phyloP scores from a whole-genome alignment of 148 eudicot genomes.

The Chenopodium suecicum region DNA sequence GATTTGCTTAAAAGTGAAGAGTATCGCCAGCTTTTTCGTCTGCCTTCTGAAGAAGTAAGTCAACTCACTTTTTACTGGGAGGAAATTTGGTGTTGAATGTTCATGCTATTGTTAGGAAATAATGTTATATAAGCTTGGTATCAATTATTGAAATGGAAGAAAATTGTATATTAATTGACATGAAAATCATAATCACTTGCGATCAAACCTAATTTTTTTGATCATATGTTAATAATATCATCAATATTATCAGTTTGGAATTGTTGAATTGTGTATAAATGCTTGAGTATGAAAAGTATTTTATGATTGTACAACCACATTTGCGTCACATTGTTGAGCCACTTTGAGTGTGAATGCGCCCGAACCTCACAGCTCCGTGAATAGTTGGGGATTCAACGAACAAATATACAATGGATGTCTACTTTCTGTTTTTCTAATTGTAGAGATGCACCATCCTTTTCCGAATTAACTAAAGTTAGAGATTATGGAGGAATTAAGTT shows the following conservation, averaged over 20 bases:
- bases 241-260: no score
- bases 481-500: background rate
- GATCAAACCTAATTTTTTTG: background rate
- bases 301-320: background rate
- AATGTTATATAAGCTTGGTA: background rate
- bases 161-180: background rate
- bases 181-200: background rate
- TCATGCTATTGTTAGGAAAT: background rate
- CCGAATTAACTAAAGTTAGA: background rate
- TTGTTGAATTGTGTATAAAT: background rate
- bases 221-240: background rate
- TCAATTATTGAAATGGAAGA: background rate
- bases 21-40: constrained; percentile 88
- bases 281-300: background rate
- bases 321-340: background rate
- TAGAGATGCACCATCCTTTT: background rate
- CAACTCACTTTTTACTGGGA: background rate
- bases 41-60: constrained; percentile 83
- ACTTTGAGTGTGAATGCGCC: background rate
- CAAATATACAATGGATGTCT: no score
- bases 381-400: no score
- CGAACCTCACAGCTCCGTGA: background rate
- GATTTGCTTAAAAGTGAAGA: constrained; percentile 58
- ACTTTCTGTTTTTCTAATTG: no score
- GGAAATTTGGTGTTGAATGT: no score